Evolutionary conservation across 2,329 filamentous ascomycete genomes (phyloP), one percentile per base, ranked within the genome.

Genomic region (Ceratocystis destructans): DNA sequence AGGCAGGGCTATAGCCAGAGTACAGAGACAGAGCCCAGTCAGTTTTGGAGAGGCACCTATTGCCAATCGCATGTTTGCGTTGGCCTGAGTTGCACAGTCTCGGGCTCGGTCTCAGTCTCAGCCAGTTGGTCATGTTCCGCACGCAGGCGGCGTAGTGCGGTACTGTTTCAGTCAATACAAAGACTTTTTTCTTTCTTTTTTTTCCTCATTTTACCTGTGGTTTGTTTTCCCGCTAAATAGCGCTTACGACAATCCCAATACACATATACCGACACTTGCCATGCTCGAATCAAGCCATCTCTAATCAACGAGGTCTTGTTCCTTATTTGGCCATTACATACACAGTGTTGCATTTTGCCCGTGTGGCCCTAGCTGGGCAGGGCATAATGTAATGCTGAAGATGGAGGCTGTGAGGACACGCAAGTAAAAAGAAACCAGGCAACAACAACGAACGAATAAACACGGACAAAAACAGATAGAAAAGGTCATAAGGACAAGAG

Each of bases 91-190:
- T 37, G 15, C 55, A 37, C 50, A 48, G 17, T 48, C 17, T 48
- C 48, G 22, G 48, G 31, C 28, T 37, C 55, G 33, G 55, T 59
- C 55, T 59, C 55, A 59, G 55, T 31, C 55, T 59, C 55, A 59
- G 55, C n/a, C 55, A 59, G 28, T 59, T 37, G 28, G 12, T 25
- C 55, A 59, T 59, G 25, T 33, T 31, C 28, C 12, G 15, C 28
- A 41, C 37, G 37, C 37, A 41, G 37, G 37, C 37, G 37, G 37
- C 37, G 37, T 41, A 37, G 28, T 33, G 15, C 12, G 25, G 55
- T 20, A 31, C 7, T 33, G 55, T 59, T 59, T 59, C 55, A n/a
- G 55, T 59, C 22, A 31, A 17, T 33, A 17, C 48, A 12, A 20
- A 37, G 28, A 17, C 55, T 8, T n/a, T 37, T 59, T 28, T 28